Conservation (phyloP, 2,329 filamentous ascomycete genomes). For the Talaromyces atroroseus region DNA sequence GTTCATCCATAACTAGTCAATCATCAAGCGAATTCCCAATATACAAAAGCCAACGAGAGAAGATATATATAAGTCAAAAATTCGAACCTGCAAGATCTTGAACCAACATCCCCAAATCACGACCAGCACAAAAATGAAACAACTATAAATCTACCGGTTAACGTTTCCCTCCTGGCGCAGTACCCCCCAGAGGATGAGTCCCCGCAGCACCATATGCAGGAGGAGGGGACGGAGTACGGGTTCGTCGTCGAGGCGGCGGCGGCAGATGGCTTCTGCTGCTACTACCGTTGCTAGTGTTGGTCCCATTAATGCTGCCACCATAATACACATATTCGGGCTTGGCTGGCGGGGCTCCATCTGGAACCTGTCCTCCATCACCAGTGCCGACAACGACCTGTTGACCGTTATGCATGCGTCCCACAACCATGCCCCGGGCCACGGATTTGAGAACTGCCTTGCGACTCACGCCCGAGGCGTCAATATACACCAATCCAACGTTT, state of each 20-base stretch:
- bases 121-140: neutral
- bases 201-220: slow-evolving; percentile 36
- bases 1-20: neutral
- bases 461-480: slow-evolving; percentile 90
- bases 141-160: slow-evolving; percentile 10
- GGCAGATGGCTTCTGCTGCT: slow-evolving; percentile 20
- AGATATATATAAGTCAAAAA: neutral
- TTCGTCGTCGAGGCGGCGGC: slow-evolving; percentile 28
- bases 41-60: neutral
- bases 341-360: neutral
- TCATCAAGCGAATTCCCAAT: neutral
- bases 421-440: slow-evolving; percentile 87
- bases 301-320: neutral
- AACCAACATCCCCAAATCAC: neutral
- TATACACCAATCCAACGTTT: slow-evolving; percentile 95
- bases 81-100: neutral
- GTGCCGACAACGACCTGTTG: slow-evolving; percentile 44
- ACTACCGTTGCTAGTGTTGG: slow-evolving; percentile 14
- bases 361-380: slow-evolving; percentile 40
- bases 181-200: slow-evolving; percentile 30
- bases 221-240: slow-evolving; percentile 34
- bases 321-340: slow-evolving; percentile 12
- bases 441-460: slow-evolving; percentile 85
- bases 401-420: slow-evolving; percentile 46
- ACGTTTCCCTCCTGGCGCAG: slow-evolving; percentile 28